phyloP scores from a whole-genome alignment of 78 protist species.

The Anaeramoeba flamelloides region DNA sequence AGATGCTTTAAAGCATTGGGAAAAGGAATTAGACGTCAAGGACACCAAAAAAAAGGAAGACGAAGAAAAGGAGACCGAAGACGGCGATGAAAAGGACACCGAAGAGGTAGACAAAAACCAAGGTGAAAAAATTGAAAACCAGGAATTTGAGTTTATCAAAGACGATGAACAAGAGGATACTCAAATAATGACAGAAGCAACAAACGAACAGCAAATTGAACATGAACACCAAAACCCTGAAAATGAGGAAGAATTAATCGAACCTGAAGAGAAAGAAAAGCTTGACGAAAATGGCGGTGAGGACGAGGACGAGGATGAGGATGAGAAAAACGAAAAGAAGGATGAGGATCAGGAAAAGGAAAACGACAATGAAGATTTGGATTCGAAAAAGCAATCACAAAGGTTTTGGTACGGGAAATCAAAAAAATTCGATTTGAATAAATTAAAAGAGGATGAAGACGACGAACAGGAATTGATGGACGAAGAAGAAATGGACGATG shows the following conservation, averaged over 20 bases:
- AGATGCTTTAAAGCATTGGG: conserved; percentile 37
- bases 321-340: conserved; percentile 16
- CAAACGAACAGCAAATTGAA: conserved; percentile 6
- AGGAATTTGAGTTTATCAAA: background rate
- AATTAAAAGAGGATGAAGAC: background rate
- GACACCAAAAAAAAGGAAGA: conserved; percentile 11
- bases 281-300: background rate
- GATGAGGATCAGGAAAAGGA: background rate
- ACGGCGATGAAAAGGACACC: conserved; percentile 8
- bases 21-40: conserved; percentile 17
- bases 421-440: background rate
- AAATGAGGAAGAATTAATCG: background rate
- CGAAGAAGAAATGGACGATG: conserved; percentile 5
- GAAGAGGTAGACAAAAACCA: conserved; percentile 1
- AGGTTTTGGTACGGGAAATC: background rate
- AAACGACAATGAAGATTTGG: background rate
- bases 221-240: background rate
- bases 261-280: conserved; percentile 13
- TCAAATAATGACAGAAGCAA: background rate
- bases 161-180: conserved; percentile 11
- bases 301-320: background rate
- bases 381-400: background rate
- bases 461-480: background rate
- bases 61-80: conserved; percentile 6
- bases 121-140: background rate